Conservation (phyloP, 2,329 filamentous ascomycete species). For the Trichoderma pleuroti region DNA sequence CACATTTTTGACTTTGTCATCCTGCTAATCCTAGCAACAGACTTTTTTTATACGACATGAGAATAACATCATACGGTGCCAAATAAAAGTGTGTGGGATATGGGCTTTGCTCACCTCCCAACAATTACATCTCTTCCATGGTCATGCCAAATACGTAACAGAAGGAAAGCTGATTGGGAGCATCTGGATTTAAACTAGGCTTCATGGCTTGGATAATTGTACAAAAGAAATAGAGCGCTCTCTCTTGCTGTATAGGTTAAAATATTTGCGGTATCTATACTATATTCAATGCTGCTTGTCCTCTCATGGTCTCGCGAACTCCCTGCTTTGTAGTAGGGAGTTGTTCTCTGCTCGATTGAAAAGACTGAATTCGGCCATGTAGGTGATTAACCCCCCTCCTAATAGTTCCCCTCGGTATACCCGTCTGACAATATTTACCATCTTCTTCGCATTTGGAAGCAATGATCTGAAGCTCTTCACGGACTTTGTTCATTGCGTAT, state of each 20-base stretch:
- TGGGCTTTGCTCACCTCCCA: background rate
- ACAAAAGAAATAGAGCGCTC: too few relatives aligned
- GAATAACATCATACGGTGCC: background rate
- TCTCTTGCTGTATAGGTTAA: too few relatives aligned
- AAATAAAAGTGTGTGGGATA: accelerated
- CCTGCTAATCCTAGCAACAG: background rate
- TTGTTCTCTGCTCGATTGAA: too few relatives aligned
- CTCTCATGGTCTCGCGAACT: too few relatives aligned
- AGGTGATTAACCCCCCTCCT: background rate
- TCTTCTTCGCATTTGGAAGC: background rate
- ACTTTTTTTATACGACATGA: background rate
- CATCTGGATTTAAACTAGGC: too few relatives aligned
- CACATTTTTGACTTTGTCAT: background rate
- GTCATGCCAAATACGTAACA: too few relatives aligned
- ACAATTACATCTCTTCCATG: accelerated
- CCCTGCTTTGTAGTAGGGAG: too few relatives aligned
- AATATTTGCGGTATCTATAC: too few relatives aligned
- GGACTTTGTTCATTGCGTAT: background rate
- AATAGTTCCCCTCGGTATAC: background rate
- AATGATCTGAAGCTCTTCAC: background rate
- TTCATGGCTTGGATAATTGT: too few relatives aligned
- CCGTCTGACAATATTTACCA: background rate
- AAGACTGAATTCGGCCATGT: background rate
- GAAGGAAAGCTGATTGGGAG: too few relatives aligned
- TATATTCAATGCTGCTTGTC: accelerated